Conservation (phyloP, 2,329 filamentous ascomycete genomes). For the Ambrosiella xylebori region DNA sequence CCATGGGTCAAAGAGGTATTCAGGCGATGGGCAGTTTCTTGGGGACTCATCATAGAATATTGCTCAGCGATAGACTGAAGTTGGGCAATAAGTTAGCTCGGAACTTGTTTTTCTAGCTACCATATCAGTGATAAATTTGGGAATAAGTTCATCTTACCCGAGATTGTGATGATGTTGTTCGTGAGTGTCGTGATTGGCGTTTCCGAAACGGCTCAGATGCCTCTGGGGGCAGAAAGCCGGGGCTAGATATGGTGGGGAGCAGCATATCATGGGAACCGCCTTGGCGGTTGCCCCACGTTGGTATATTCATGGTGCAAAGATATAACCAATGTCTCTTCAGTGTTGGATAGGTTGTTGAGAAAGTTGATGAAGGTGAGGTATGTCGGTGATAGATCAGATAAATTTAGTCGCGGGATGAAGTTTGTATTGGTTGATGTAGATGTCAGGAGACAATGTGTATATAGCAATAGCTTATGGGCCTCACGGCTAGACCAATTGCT, state of each 20-base stretch:
- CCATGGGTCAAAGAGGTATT: constrained; percentile 72
- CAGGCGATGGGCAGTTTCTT: constrained; percentile 61
- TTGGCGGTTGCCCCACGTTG: constrained; percentile 10
- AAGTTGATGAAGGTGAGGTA: not conserved
- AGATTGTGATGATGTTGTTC: constrained; percentile 38
- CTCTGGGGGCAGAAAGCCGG: constrained; percentile 14
- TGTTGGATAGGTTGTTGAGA: not conserved
- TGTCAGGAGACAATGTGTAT: too few species aligned
- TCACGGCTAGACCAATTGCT: too few species aligned
- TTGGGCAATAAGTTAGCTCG: constrained; percentile 13
- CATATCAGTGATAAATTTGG: too few species aligned
- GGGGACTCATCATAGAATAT: constrained; percentile 50
- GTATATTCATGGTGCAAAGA: constrained; percentile 9
- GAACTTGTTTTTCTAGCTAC: not conserved
- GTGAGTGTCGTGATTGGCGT: constrained; percentile 21
- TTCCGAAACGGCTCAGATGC: constrained; percentile 19
- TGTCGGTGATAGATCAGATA: not conserved
- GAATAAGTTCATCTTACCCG: constrained; percentile 24
- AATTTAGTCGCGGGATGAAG: not conserved
- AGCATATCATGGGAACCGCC: constrained; percentile 10
- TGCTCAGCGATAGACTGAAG: constrained; percentile 36
- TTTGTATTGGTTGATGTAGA: not conserved
- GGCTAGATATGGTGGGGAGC: constrained; percentile 11
- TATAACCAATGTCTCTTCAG: not conserved
- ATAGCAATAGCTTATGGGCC: too few species aligned